Evolutionary conservation across 192 early-diverging fungal genomes (phyloP), one percentile per base, ranked within the genome.

Genomic region (Diversispora epigaea): DNA sequence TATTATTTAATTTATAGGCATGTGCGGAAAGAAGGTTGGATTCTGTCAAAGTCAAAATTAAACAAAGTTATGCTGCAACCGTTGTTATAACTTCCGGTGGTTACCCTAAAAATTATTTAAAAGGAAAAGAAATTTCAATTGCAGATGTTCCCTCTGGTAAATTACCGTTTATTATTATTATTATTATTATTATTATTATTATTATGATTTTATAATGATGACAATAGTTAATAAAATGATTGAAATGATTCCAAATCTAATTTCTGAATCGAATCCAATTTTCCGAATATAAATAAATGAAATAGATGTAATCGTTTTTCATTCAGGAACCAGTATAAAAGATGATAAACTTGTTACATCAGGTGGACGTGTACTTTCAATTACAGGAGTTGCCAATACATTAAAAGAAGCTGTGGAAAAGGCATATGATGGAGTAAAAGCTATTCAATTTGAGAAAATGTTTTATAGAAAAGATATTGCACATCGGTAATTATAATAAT

Each of bases 381-480:
- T 98, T 2, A 96, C 96, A 3, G 94, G 91, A 46, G 90, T 94
- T 55, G 89, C 89, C 19, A 76, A 77, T 55, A 89, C 89, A 47
- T 83, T 99, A 17, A 84, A 87, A 57, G 80, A 84, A 57, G 98
- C 98, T 14, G 89, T 99, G 15, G 84, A 91, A 45, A 79, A 79
- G 62, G 96, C 95, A 3, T 93, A 97, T 77, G 84, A 81, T 3
- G 81, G 87, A 60, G 86, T 96, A 15, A 65, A 77, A 39, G 60
- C 81, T 4, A 85, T 95, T 70, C 66, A 86, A n/a, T 99, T 99
- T 81, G 94, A 96, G 14, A 90, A 91, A 25, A 93, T 89, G 81
- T 91, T 95, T 77, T 94, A 84, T 78, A 90, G 98, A 68, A 89
- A 86, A n/a, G 98, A 99, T 79, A 99, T 99, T 80, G 98, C 94